Evolutionary conservation across 2,329 filamentous ascomycete genomes (phyloP).

Genomic region (Thermoascus crustaceus): DNA sequence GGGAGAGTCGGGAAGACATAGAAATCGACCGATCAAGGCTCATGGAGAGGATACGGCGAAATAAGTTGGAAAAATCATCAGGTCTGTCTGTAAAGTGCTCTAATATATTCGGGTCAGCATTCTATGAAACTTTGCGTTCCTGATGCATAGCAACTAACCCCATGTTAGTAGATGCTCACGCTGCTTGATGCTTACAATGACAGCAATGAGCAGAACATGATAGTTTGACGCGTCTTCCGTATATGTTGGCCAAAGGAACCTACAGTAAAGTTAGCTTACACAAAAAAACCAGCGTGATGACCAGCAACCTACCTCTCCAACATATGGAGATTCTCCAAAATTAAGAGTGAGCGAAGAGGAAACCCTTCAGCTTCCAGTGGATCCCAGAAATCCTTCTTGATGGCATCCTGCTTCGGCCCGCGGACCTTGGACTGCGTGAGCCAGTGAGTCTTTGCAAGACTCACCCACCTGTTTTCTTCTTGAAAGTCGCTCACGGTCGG

Average conservation of each 20-base stretch:
- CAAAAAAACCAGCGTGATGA: neutral
- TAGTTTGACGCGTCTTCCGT: conserved; percentile 81
- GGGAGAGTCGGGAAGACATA: conserved; percentile 62
- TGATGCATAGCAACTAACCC: conserved; percentile 47
- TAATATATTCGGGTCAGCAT: conserved; percentile 35
- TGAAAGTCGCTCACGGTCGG: conserved; percentile 36
- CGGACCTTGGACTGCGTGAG: conserved; percentile 61
- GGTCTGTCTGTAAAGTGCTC: conserved; percentile 68
- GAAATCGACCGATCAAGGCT: conserved; percentile 63
- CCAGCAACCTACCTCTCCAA: conserved; percentile 61
- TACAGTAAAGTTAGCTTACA: conserved; percentile 26
- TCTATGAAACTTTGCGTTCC: conserved; percentile 1
- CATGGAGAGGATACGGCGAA: conserved; percentile 83
- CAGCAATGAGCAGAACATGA: conserved; percentile 76
- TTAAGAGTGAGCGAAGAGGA: conserved; percentile 64
- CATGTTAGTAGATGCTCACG: conserved; percentile 81
- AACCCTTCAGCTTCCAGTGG: conserved; percentile 75
- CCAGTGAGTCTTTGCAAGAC: conserved; percentile 80
- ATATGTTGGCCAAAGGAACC: conserved; percentile 93
- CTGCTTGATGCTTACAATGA: conserved; percentile 81
- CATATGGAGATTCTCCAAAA: conserved; percentile 82
- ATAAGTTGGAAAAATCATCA: conserved; percentile 77
- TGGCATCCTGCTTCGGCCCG: conserved; percentile 68
- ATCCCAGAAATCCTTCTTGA: conserved; percentile 87
- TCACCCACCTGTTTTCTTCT: conserved; percentile 44